Base-by-base conservation (phyloP, 768 basidiomycete genomes). In the Cystofilobasidium macerans region DNA sequence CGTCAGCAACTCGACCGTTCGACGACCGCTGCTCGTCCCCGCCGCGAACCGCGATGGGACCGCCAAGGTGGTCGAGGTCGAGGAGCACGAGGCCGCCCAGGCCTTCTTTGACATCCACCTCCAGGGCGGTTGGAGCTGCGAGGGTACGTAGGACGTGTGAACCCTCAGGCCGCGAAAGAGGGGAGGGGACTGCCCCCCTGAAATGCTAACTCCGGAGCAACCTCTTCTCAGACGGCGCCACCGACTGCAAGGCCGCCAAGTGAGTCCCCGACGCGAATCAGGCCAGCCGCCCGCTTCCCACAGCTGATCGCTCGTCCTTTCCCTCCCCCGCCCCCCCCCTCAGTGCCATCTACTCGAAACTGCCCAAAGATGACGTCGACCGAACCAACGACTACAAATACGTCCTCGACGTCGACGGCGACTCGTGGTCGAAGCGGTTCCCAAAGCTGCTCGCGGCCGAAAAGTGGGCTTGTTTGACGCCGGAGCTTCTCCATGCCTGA, bases 381-480 rank as follows among this genome's bases (percentile, higher is more conserved):
- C 74, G 68, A 48, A 70, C 71, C n/a, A 77, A 77, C 64, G 70
- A 72, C 16, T 77, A 70, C 72, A 77, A 77, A 72, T 77, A 75
- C 62, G 75, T 77, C 6, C 76, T 77, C 63, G 76, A 77, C 59
- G 72, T 77, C 57, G 76, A 77, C 48, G 75, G 75, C 26, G 75
- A 77, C 69, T 74, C 76, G 53, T 77, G 76, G 76, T 74, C 73
- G 43, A 76, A 75, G 7, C 61, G 75, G 38, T 77, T 77, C 72
- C 76, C 76, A 13, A 61, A 75, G 40, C 69, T 77, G 63, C 76
- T 77, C 75, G 75, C 76, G 22, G 70, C 70, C 38, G 69, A 71
- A 65, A 77, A 76, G 76, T 77, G 58, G 69, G 76, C 8, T 65
- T 30, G n/a, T 57, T 62, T 9, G 33, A 3, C 11, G 13, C 30